phyloP scores from a whole-genome alignment of 163 green algal species.

The Chlamydomonas reinhardtii region DNA sequence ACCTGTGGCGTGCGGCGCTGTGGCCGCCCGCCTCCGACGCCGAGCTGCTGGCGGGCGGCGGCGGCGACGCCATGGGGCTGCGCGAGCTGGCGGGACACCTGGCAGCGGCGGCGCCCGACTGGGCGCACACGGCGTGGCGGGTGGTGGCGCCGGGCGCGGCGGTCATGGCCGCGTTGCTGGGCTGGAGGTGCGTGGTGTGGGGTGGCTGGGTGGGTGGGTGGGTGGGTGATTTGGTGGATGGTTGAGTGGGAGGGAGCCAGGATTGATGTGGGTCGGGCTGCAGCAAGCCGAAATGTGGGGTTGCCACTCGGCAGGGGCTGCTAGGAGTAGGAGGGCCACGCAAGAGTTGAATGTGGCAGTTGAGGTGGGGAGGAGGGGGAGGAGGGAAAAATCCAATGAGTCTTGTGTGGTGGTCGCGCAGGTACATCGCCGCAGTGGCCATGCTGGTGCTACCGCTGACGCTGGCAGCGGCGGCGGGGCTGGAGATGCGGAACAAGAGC shows the following conservation, averaged over 20 bases:
- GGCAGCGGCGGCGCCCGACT: background rate
- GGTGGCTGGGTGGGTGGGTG: background rate
- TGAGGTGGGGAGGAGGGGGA: no score
- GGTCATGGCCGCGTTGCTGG: background rate
- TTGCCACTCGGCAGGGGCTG: no score
- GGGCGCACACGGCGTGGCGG: background rate
- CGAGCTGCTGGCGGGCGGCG: background rate
- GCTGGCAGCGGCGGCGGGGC: background rate
- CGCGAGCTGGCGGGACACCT: conserved; percentile 4
- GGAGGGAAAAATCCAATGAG: no score
- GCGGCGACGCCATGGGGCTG: background rate
- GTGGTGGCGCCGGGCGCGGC: background rate
- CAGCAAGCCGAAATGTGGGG: no score
- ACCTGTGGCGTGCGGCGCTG: conserved; percentile 12
- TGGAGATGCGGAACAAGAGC: conserved; percentile 1
- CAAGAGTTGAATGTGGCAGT: no score
- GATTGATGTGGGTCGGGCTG: no score
- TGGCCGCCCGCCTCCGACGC: background rate
- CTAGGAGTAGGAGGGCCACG: no score
- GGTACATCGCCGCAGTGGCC: background rate
- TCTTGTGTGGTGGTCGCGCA: no score
- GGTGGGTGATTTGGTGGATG: background rate
- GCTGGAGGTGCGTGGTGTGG: background rate
- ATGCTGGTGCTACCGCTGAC: conserved; percentile 6
- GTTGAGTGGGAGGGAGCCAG: no score